Percentiles rank a stretch among this genome's conserved stretches.
Evolutionary conservation across 2,329 filamentous ascomycete genomes (phyloP).

Genomic region (Scolecobasidium constrictum): DNA sequence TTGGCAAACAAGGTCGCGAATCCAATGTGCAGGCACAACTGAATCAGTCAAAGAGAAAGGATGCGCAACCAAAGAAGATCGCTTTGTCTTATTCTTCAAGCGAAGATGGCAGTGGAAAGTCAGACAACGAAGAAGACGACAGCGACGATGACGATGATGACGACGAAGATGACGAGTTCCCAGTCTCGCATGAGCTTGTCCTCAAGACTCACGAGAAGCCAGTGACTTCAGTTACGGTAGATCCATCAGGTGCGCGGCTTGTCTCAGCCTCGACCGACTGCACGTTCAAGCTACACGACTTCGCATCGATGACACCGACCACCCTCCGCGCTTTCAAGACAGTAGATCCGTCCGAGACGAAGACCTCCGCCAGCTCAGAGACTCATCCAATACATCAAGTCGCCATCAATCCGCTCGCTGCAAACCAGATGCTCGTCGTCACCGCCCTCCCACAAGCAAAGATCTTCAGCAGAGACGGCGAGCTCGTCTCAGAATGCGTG

Average conservation of each 20-base stretch:
- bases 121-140: slow-evolving; percentile 34
- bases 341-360: slow-evolving; percentile 66
- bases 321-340: slow-evolving; percentile 90
- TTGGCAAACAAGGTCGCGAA: slow-evolving; percentile 9
- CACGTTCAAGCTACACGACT: slow-evolving; percentile 86
- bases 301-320: slow-evolving; percentile 88
- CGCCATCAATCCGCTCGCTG: slow-evolving; percentile 74
- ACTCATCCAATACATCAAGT: slow-evolving; percentile 81
- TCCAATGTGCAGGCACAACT: slow-evolving; percentile 11
- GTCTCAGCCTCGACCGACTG: slow-evolving; percentile 89
- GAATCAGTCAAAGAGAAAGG: slow-evolving; percentile 9
- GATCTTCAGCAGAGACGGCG: slow-evolving; percentile 80
- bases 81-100: not conserved
- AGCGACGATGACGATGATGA: slow-evolving; percentile 49
- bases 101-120: slow-evolving; percentile 4
- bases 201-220: slow-evolving; percentile 86
- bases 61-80: slow-evolving; percentile 4
- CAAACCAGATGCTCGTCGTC: slow-evolving; percentile 72
- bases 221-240: slow-evolving; percentile 73
- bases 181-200: slow-evolving; percentile 84
- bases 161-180: slow-evolving; percentile 77
- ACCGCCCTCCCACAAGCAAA: slow-evolving; percentile 84
- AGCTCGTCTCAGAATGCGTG: slow-evolving; percentile 74
- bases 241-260: slow-evolving; percentile 73
- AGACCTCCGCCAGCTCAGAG: slow-evolving; percentile 60